Conservation (phyloP, 345 rosid species). For the Linum usitatissimum region DNA sequence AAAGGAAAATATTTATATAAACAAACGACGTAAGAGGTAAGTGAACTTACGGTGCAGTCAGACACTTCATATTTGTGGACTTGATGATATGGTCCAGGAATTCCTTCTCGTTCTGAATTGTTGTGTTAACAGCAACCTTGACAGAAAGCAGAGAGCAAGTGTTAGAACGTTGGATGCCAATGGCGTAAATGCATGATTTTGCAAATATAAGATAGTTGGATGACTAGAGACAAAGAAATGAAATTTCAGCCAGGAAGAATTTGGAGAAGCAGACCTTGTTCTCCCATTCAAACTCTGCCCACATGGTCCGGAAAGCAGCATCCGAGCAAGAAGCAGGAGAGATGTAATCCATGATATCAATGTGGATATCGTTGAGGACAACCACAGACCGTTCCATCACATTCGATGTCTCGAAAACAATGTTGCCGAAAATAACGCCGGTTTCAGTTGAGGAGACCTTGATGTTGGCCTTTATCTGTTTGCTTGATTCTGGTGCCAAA, state of each 20-base stretch:
- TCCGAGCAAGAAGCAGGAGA: slow-evolving; percentile 91
- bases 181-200: too few relatives aligned
- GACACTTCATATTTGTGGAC: slow-evolving; percentile 76
- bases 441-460: slow-evolving; percentile 99
- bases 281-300: slow-evolving; percentile 99
- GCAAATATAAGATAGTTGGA: too few relatives aligned
- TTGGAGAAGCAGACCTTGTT: slow-evolving; percentile 49
- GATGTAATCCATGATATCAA: slow-evolving; percentile 94
- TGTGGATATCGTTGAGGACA: slow-evolving; percentile 88
- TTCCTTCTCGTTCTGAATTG: slow-evolving; percentile 56
- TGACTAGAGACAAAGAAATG: neutral
- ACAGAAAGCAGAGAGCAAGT: slow-evolving; percentile 7
- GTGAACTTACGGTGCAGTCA: slow-evolving; percentile 62
- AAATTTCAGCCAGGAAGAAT: neutral
- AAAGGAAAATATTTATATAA: too few relatives aligned
- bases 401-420: slow-evolving; percentile 87
- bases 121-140: slow-evolving; percentile 79
- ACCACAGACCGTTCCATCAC: slow-evolving; percentile 80
- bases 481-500: slow-evolving; percentile 85
- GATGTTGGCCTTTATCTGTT: slow-evolving; percentile 96
- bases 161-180: neutral
- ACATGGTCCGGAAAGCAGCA: slow-evolving; percentile 87
- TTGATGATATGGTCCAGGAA: slow-evolving; percentile 58
- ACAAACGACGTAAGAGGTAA: neutral
- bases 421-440: slow-evolving; percentile 94